phyloP scores from a whole-genome alignment of 2,329 filamentous ascomycete genomes.

The Aspergillus ochraceoroseus region DNA sequence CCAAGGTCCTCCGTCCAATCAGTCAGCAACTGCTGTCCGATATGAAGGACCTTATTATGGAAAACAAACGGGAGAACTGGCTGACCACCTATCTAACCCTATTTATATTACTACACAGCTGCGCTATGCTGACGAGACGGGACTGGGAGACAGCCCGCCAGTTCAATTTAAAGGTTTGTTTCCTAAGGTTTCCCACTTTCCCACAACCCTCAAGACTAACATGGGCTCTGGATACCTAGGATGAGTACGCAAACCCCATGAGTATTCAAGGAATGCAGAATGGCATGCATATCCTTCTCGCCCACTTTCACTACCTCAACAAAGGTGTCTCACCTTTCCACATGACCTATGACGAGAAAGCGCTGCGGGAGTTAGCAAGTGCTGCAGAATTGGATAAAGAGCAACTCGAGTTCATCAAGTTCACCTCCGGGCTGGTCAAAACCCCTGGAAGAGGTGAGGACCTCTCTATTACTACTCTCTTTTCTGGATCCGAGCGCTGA shows the following conservation, averaged over 20 bases:
- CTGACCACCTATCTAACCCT: slow-evolving; percentile 13
- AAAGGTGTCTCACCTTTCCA: slow-evolving; percentile 13
- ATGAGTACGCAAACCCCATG: slow-evolving; percentile 9
- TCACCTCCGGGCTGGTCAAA: slow-evolving; percentile 10
- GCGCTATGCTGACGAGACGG: slow-evolving; percentile 11
- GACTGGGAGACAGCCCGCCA: slow-evolving; percentile 13
- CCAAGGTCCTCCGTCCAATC: slow-evolving; percentile 10
- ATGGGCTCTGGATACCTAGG: slow-evolving; percentile 4
- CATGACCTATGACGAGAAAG: slow-evolving; percentile 14
- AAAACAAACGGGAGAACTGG: slow-evolving; percentile 15
- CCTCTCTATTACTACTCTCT: background rate
- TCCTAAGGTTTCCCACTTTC: background rate
- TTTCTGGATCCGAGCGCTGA: background rate
- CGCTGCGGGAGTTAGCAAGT: slow-evolving; percentile 3
- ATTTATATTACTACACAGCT: slow-evolving; percentile 12
- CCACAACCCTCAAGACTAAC: too few species aligned
- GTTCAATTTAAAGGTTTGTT: slow-evolving; percentile 11
- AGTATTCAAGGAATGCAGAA: slow-evolving; percentile 12
- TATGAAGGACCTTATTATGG: slow-evolving; percentile 10
- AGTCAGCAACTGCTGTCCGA: slow-evolving; percentile 6
- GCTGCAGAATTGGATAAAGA: slow-evolving; percentile 8
- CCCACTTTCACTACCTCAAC: slow-evolving; percentile 15
- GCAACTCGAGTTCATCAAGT: slow-evolving; percentile 9
- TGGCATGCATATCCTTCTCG: slow-evolving; percentile 11
- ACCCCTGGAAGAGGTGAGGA: slow-evolving; percentile 5